Evolutionary conservation across 2,329 filamentous ascomycete genomes (phyloP).

Genomic region (Colletotrichum chlorophyti): DNA sequence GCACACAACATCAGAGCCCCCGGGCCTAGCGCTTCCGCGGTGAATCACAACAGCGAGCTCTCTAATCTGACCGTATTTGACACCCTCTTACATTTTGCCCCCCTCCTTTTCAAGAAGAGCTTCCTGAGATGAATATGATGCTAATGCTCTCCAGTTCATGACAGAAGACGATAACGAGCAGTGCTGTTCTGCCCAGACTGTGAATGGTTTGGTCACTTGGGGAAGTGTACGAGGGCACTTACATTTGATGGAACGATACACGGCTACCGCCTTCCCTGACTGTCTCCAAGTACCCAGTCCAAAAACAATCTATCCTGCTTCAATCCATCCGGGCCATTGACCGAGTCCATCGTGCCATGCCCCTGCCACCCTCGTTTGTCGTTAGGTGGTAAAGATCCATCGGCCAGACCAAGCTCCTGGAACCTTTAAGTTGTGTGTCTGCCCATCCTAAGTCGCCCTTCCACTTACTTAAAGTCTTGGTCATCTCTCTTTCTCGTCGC

Average conservation of each 20-base stretch:
- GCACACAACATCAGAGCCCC: slow-evolving; percentile 12
- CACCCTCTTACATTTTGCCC: background rate
- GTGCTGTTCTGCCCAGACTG: background rate
- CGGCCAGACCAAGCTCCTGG: slow-evolving; percentile 2
- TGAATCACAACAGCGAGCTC: slow-evolving; percentile 14
- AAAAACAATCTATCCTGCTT: no score
- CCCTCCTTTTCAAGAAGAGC: background rate
- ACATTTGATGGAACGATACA: no score
- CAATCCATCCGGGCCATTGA: slow-evolving; percentile 1
- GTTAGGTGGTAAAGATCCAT: background rate
- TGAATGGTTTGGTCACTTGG: no score
- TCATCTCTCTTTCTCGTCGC: background rate
- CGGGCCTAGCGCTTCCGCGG: slow-evolving; percentile 2
- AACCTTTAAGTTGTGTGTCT: slow-evolving; percentile 16
- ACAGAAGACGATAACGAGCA: background rate
- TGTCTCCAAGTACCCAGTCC: background rate
- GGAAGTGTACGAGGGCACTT: no score
- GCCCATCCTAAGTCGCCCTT: background rate
- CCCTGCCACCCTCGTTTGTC: background rate
- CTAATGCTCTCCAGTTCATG: background rate
- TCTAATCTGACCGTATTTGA: slow-evolving; percentile 4
- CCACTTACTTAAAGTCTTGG: background rate
- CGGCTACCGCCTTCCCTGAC: slow-evolving; percentile 7
- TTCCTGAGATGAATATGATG: slow-evolving; percentile 9
- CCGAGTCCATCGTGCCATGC: background rate